Base-by-base conservation (phyloP, 257 asterid species). In the Perilla frutescens region DNA sequence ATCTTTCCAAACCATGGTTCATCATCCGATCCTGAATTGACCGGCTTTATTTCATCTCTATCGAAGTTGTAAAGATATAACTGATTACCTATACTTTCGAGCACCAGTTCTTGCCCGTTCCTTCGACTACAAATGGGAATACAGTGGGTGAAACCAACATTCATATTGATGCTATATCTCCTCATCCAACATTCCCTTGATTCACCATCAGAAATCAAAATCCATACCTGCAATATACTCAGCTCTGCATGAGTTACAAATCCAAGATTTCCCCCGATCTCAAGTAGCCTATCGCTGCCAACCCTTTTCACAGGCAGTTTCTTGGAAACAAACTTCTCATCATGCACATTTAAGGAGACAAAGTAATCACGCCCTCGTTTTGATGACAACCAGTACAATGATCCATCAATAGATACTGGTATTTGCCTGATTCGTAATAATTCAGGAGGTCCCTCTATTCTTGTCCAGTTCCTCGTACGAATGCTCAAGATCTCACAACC, bases 251-350 rank as follows among this genome's bases (percentile, higher is more conserved):
- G 79, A 57, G 77, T 68, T 15, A 79, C 78, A 34, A 79, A 81
- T 68, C 86, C 85, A 53, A 81, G 81, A 47, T 12, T 48, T 36
- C 83, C 86, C 1, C 80, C 83, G 2, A 84, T 72, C 64, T 82
- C 84, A 6, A 82, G n/a, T 4, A 82, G 68, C 9, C 84, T 51
- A 9, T 74, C 83, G 3, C 58, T 63, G 26, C 31, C 5, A 1
- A 48, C 66, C 44, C 81, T 62, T 8, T 11, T 26, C 54, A 53
- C 63, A 2, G 86, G 85, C 60, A 82, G 61, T 45, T 74, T 68
- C 69, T 49, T 77, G 60, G 72, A 15, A n/a, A 60, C 8, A 34
- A 84, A 82, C 57, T 68, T 80, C 70, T 77, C 81, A 13, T 74
- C 74, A 3, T 58, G 14, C 66, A 71, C 61, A 62, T 75, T 59